Evolutionary conservation across 352 stramenopile species (phyloP), one percentile per base, ranked within the genome.

Genomic region (Globisporangium irregulare): DNA sequence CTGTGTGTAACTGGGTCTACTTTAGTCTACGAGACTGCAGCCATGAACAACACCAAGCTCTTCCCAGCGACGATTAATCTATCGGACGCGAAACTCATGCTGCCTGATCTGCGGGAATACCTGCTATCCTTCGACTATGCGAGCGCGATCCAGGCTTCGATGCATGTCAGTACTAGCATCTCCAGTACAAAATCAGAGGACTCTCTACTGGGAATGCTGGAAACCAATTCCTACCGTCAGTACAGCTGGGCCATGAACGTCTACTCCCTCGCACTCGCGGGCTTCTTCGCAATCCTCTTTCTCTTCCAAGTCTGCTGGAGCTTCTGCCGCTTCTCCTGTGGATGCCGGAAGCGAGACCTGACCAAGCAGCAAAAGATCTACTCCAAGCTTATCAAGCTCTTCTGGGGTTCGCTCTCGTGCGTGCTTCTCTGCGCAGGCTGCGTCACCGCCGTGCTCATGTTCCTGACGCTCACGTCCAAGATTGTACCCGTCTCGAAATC

Each of bases 1-100:
- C 3, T n/a, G 34, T 62, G 46, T 53, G 38, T 36, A 18, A 18
- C 54, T 41, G 20, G 50, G 50, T 29, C 48, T 58, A 91, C 81
- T 90, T n/a, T 91, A 92, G 82, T 90, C 18, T 93, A 91, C 32
- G 82, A 89, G 3, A 60, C 84, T n/a, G 82, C 84, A 34, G 56
- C 50, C 8, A 46, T 61, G 22, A 86, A 79, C 59, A 91, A 91
- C 57, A 67, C 67, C 7, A 64, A 72, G 1, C 2, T 79, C 14
- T 89, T 87, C 34, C 81, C 84, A 4, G 68, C 64, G 4, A n/a
- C 29, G 1, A 76, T 67, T 5, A 80, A 86, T 27, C 41, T 90
- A 9, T 77, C 64, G 1, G 54, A 66, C 1, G 69, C 84, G 2
- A 34, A 71, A 14, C 64, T 70, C 3, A 8, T 86, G 20, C 59